Percentiles rank a stretch among this genome's conserved stretches.
phyloP scores from a whole-genome alignment of 371 early-diverging fungal genomes.

The Catenaria anguillulae region DNA sequence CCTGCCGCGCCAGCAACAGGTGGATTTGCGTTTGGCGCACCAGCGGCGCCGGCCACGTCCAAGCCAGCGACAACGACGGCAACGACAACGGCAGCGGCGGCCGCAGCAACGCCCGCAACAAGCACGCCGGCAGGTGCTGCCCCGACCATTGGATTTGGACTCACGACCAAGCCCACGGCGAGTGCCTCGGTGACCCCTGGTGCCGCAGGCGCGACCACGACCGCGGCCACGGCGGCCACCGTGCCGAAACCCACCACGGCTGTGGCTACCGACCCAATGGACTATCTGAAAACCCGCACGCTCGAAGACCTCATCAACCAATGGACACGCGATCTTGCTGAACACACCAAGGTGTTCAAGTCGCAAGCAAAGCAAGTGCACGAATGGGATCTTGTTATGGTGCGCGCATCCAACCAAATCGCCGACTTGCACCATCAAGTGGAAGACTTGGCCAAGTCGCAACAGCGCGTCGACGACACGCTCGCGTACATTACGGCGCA shows the following conservation, averaged over 20 bases:
- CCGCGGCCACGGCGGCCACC: not conserved
- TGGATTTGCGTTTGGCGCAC: too few species aligned
- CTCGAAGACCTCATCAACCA: not conserved
- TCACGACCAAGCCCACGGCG: not conserved
- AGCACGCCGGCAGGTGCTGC: not conserved
- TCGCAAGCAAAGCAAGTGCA: not conserved
- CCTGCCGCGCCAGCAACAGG: not conserved
- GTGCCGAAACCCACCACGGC: not conserved
- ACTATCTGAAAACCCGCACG: not conserved
- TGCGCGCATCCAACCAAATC: not conserved
- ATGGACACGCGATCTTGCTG: not conserved
- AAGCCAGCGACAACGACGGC: too few species aligned
- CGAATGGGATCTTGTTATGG: not conserved
- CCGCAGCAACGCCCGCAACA: not conserved
- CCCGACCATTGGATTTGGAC: not conserved
- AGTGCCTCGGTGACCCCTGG: not conserved
- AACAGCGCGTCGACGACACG: not conserved
- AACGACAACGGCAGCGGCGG: not conserved
- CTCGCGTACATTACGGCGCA: not conserved
- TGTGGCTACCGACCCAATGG: not conserved
- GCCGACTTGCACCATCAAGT: not conserved
- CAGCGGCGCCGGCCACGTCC: too few species aligned
- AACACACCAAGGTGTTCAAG: not conserved
- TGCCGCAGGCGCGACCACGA: not conserved
- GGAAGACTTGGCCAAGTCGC: not conserved